These are phyloP conservation scores for Herpotrichia juniperi DNA, from an alignment of 2,329 filamentous ascomycete genomes.

Conservation along the genomic window DNA sequence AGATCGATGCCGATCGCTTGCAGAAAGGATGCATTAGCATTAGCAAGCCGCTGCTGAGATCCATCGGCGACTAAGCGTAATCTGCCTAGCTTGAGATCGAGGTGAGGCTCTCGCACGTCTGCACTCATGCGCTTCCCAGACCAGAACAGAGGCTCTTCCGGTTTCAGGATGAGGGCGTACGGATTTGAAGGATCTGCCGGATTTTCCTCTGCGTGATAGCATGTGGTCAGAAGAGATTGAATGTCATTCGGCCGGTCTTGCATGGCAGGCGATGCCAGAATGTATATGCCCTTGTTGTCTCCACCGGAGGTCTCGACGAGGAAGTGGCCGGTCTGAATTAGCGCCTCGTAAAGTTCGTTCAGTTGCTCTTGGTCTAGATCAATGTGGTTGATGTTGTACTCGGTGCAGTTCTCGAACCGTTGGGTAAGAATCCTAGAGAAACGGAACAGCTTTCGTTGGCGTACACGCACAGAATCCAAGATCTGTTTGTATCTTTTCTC, in stretches of 20 bases:
- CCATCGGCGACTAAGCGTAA: conserved; percentile 88
- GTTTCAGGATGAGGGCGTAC: conserved; percentile 84
- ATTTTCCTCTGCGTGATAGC: conserved; percentile 71
- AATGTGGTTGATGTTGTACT: conserved; percentile 86
- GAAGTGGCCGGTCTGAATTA: conserved; percentile 85
- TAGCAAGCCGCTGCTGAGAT: conserved; percentile 76
- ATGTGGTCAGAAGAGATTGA: conserved; percentile 81
- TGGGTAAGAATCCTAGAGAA: conserved; percentile 91
- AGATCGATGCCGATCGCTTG: conserved; percentile 83
- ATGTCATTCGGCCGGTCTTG: conserved; percentile 80
- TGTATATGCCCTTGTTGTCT: conserved; percentile 72
- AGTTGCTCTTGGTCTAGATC: conserved; percentile 70
- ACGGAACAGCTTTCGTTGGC: conserved; percentile 94
- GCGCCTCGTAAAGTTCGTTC: conserved; percentile 77
- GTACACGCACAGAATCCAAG: conserved; percentile 91
- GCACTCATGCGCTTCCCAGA: conserved; percentile 76
- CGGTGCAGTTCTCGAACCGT: conserved; percentile 94
- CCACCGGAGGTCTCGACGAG: conserved; percentile 75
- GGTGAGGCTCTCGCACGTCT: conserved; percentile 74
- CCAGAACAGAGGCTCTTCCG: conserved; percentile 81
- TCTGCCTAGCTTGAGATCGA: conserved; percentile 86
- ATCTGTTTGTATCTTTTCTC: conserved; percentile 97
- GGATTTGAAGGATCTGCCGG: conserved; percentile 78
- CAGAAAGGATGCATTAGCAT: conserved; percentile 78
- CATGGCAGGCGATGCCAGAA: conserved; percentile 84